phyloP scores from a whole-genome alignment of 208 protist genomes.

The Acanthamoeba castellanii region DNA sequence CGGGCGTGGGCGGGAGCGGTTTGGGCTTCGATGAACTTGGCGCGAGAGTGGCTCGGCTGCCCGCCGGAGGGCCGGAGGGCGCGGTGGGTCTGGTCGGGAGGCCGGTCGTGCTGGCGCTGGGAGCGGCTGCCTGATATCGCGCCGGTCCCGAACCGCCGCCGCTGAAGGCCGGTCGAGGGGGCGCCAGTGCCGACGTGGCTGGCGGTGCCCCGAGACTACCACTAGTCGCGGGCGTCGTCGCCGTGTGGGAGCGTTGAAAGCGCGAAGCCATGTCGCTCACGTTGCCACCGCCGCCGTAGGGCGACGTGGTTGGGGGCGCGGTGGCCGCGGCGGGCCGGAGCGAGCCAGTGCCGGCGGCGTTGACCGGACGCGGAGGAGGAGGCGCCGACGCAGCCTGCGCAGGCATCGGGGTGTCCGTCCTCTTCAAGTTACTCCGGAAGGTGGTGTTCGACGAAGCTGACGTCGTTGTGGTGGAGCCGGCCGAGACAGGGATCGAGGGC shows the following conservation, averaged over 20 bases:
- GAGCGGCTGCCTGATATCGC: not conserved
- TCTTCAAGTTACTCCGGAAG: not conserved
- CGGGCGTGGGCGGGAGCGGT: slow-evolving; percentile 23
- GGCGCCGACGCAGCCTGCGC: not conserved
- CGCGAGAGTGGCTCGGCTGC: not conserved
- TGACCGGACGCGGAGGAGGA: not conserved
- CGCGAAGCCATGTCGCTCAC: not conserved
- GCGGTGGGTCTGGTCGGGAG: not conserved
- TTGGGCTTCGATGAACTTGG: not conserved
- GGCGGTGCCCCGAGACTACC: not conserved
- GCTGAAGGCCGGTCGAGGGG: not conserved
- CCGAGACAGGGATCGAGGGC: not conserved
- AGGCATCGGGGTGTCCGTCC: not conserved
- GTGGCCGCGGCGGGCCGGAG: not conserved
- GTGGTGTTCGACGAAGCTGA: not conserved
- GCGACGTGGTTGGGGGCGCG: not conserved
- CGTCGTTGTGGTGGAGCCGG: not conserved
- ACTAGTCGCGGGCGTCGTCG: not conserved
- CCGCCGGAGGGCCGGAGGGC: not conserved
- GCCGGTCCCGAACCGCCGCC: not conserved
- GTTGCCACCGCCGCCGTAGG: not conserved
- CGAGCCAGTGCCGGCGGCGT: not conserved
- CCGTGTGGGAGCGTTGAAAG: not conserved
- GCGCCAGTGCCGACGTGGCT: not conserved
- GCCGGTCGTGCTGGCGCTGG: not conserved